Base-by-base conservation (phyloP, 176 grass and related monocot genomes). In the Juncus effusus region DNA sequence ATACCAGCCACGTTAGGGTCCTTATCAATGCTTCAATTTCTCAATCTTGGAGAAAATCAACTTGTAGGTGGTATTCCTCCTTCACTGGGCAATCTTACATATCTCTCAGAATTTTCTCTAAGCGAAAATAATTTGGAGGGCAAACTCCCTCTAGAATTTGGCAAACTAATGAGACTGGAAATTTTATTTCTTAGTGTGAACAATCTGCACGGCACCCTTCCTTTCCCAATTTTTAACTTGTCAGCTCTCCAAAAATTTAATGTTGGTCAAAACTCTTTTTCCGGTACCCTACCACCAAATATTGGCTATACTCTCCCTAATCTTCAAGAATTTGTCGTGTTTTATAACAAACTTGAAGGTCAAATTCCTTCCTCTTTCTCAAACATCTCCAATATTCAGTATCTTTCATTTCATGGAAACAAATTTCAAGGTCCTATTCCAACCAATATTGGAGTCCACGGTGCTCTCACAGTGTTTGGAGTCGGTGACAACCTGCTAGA, bases 251-350 rank as follows among this genome's bases (percentile, higher is more conserved):
- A 16, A 10, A 36, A 28, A 49, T 6, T 79, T n/a, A 55, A 16
- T 6, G 6, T 38, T 51, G 38, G 7, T 7, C 1, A 2, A 36
- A 80, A 80, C 47, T 28, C 56, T 15, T 13, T 80, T 0, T 57
- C 13, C 2, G 77, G 77, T 35, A 54, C 5, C 3, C 67, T 80
- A 9, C 58, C 68, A 15, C n/a, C 3, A 0, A 10, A 80, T 5
- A 73, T 80, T 2, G 77, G 77, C 58, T 1, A 62, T 12, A 51
- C 77, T 36, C 54, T 86, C n/a, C 40, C 11, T 42, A 81, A 37
- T 8, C 51, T 86, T 11, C 16, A 60, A 16, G 59, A 4, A 13
- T 4, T 86, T 12, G 16, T 2, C 57, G 10, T 81, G 4, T 16
- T 51, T 13, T 4, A 0, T 2, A 86, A 85, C 6, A 2, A 13